Percentiles rank a stretch among this genome's conserved stretches.
These are phyloP conservation scores for Cordyceps farinosa DNA, from an alignment of 2,329 filamentous ascomycete genomes.

Conservation along the genomic window DNA sequence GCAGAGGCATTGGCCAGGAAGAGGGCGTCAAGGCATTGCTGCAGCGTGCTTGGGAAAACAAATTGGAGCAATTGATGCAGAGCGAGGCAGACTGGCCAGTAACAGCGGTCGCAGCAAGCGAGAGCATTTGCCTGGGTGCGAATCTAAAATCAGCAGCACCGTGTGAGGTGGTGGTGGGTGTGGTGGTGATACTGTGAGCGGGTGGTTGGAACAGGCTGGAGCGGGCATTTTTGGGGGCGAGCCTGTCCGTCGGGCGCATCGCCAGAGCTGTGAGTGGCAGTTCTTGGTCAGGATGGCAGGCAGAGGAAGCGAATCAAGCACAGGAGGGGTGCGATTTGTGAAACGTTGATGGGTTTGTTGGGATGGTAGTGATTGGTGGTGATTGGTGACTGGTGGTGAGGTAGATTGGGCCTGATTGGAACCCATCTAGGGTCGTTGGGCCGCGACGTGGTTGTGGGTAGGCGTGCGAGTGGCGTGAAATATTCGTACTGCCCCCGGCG, in stretches of 20 bases:
- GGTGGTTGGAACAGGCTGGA: background rate
- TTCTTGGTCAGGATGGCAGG: background rate
- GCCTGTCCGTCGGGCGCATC: background rate
- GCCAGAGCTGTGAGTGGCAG: background rate
- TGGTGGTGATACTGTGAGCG: conserved; percentile 1
- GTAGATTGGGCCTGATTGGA: conserved; percentile 1
- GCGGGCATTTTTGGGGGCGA: background rate
- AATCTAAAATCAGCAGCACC: background rate
- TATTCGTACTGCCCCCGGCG: background rate
- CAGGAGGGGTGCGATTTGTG: conserved; percentile 3
- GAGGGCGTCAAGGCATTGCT: background rate
- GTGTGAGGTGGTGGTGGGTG: background rate
- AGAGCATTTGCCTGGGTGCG: background rate
- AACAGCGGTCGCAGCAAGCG: background rate
- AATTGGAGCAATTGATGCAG: background rate
- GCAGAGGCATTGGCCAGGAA: background rate
- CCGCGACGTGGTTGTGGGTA: background rate
- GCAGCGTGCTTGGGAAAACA: background rate
- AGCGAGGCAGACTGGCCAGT: background rate
- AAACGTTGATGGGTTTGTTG: conserved; percentile 1
- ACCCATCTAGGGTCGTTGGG: conserved; percentile 1
- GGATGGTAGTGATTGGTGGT: background rate
- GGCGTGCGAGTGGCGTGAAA: background rate
- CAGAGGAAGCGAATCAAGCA: background rate
- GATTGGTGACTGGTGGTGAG: background rate